A percentile compares a stretch with the other conserved stretches of the same genome.
Evolutionary conservation across 805 yeast species (phyloP).

Genomic region (Ascoidea tarda): DNA sequence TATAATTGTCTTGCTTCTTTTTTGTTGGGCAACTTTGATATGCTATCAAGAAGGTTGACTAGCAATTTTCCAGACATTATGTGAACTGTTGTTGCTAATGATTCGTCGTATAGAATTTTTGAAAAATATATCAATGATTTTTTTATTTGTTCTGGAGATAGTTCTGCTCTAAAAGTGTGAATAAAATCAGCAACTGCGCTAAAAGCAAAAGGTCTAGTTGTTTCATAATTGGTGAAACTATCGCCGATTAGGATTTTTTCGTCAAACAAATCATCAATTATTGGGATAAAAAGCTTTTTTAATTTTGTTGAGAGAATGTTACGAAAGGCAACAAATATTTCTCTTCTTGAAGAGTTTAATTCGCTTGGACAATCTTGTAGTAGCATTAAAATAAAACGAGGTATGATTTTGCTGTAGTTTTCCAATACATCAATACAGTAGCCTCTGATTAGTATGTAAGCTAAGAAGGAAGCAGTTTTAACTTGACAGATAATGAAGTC

Average conservation of each 20-base stretch:
- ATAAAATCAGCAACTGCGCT: slow-evolving; percentile 92
- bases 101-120: slow-evolving; percentile 62
- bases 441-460: slow-evolving; percentile 81
- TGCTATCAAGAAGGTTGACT: slow-evolving; percentile 77
- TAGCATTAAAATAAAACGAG: slow-evolving; percentile 74
- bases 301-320: slow-evolving; percentile 90
- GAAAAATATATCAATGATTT: slow-evolving; percentile 77
- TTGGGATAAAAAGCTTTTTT: slow-evolving; percentile 68
- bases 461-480: slow-evolving; percentile 89
- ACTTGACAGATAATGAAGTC: slow-evolving; percentile 90
- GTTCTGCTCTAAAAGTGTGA: slow-evolving; percentile 77
- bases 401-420: slow-evolving; percentile 48
- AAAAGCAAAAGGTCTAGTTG: slow-evolving; percentile 84
- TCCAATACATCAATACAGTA: slow-evolving; percentile 53
- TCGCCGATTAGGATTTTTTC: slow-evolving; percentile 83
- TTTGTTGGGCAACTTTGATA: slow-evolving; percentile 57
- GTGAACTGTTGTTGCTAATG: slow-evolving; percentile 80
- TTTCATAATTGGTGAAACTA: slow-evolving; percentile 83
- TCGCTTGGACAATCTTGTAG: slow-evolving; percentile 95
- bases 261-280: slow-evolving; percentile 73
- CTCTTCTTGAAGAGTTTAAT: slow-evolving; percentile 81
- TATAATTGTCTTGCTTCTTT: slow-evolving; percentile 73
- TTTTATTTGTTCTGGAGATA: slow-evolving; percentile 75
- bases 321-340: slow-evolving; percentile 82
- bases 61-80: slow-evolving; percentile 91